Conservation (phyloP, 78 protist species). For the Speleostelium caveatum region DNA sequence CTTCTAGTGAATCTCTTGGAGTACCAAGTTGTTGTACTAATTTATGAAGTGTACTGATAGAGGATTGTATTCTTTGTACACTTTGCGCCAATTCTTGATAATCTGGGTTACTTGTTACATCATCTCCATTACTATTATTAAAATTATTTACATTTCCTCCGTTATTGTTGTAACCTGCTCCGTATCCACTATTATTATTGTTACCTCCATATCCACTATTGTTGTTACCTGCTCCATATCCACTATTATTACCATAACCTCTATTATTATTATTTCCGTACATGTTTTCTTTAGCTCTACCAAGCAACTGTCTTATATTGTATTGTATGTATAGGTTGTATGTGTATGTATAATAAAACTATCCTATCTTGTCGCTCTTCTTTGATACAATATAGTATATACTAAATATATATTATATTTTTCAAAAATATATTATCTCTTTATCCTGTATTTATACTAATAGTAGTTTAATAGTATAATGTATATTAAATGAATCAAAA, state of each 20-base stretch:
- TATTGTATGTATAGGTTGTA: too few species aligned
- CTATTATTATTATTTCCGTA: not conserved
- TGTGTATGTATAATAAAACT: too few species aligned
- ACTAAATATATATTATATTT: too few species aligned
- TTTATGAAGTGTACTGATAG: constrained; percentile 24
- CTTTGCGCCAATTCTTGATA: constrained; percentile 53
- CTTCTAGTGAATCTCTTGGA: constrained; percentile 53
- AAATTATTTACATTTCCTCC: not conserved
- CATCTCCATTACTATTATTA: constrained; percentile 6
- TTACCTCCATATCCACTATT: not conserved
- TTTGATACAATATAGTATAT: too few species aligned
- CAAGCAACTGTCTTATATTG: too few species aligned
- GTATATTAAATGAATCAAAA: too few species aligned
- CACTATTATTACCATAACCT: constrained; percentile 17
- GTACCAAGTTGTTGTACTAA: constrained; percentile 72
- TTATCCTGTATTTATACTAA: too few species aligned
- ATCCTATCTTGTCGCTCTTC: too few species aligned
- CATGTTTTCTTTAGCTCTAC: not conserved
- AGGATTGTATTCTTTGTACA: constrained; percentile 46
- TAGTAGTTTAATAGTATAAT: too few species aligned
- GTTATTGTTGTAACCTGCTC: constrained; percentile 12
- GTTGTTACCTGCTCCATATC: constrained; percentile 3
- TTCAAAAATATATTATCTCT: too few species aligned
- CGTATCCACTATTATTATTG: constrained; percentile 28
- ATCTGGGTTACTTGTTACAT: constrained; percentile 18